Evolutionary conservation across 768 basidiomycete species (phyloP), one percentile per base, ranked within the genome.

Genomic region (Suillus americanus): DNA sequence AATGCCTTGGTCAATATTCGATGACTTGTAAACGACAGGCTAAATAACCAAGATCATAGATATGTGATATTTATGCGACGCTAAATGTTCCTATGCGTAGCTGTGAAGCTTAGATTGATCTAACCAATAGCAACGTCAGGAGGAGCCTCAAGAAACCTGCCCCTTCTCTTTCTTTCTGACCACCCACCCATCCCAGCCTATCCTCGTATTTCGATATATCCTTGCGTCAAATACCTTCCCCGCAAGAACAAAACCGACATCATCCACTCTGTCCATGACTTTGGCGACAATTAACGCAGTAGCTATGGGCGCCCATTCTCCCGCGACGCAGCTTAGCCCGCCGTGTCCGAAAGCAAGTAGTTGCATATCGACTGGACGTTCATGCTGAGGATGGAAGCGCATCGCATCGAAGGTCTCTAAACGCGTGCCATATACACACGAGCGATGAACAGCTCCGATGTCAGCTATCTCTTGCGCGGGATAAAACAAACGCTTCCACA

Each of bases 251-350:
- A 68, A 77, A 18, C 68, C 70, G 3, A 72, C 66, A 1, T 71
- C 75, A 33, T 77, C 71, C 14, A 81, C 48, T 13, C 70, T 72
- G 28, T 80, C 76, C 4, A 85, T 62, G 5, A 86, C 65, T 14
- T 76, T 79, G 0, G 79, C 82, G 4, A 78, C 78, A 35, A 89
- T 76, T 2, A 86, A 65, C 0, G 78, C 86, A 3, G 81, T 83
- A 1, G 84, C 83, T 59, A 82, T 78, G 1, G 85, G 81, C 7
- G 84, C 86, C 80, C 86, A 86, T 4, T 71, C 73, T 20, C 69
- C 69, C 0, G 83, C 87, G 9, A 82, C 76, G 57, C 60, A 87
- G 67, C 13, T 74, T 74, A 75, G 13, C 6, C 41, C 60, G 5
- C 2, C 84, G 59, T 71, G 67, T 2, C 88, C 87, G 67, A 89